These are phyloP conservation scores for Zoysia japonica DNA, from an alignment of 176 grass and related monocot species.

Conservation along the genomic window DNA sequence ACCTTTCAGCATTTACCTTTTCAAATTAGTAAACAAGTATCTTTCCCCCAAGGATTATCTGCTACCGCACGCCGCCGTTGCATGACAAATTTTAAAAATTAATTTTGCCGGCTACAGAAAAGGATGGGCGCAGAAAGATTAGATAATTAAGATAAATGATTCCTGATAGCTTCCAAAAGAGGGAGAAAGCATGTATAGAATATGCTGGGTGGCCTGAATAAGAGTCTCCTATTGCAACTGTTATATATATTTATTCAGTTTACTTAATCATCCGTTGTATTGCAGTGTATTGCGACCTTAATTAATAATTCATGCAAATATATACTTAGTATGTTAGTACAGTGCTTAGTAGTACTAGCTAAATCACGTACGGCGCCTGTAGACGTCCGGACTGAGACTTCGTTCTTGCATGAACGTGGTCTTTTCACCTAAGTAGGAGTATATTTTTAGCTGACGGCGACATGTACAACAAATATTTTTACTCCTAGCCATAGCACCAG, in stretches of 20 bases:
- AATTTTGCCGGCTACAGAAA: background rate
- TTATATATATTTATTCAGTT: background rate
- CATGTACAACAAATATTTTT: background rate
- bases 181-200: background rate
- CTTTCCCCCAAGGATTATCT: background rate
- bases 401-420: conserved; percentile 4
- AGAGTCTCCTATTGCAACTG: background rate
- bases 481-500: background rate
- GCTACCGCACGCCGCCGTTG: background rate
- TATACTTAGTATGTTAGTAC: too few species aligned
- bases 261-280: background rate
- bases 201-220: background rate
- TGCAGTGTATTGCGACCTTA: background rate
- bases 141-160: background rate
- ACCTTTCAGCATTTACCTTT: conserved; percentile 18
- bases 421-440: conserved; percentile 12
- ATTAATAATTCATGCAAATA: background rate
- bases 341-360: too few species aligned
- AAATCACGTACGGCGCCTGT: too few species aligned
- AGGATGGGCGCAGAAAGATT: background rate
- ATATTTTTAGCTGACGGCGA: conserved; percentile 15
- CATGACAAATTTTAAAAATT: background rate
- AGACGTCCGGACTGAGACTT: background rate
- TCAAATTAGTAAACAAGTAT: background rate
- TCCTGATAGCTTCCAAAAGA: conserved; percentile 5